Percentiles rank a stretch among this genome's conserved stretches.
phyloP scores from a whole-genome alignment of 208 protist genomes.

The Leptomonas seymouri region DNA sequence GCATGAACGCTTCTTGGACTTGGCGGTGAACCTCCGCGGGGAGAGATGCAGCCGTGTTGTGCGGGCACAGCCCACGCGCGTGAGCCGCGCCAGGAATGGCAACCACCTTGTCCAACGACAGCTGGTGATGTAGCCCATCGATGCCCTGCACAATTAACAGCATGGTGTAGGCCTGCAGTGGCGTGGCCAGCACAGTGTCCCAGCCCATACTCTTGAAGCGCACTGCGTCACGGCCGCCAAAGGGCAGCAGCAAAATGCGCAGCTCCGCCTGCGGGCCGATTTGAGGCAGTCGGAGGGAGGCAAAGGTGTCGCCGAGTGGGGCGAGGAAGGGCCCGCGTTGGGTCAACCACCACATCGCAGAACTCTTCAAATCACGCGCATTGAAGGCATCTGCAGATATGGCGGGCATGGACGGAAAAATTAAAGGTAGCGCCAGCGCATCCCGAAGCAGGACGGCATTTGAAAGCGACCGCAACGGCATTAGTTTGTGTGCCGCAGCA shows the following conservation, averaged over 20 bases:
- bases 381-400: slow-evolving; percentile 61
- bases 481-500: not conserved
- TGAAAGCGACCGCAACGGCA: not conserved
- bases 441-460: slow-evolving; percentile 42
- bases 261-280: slow-evolving; percentile 47
- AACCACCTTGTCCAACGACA: slow-evolving; percentile 10
- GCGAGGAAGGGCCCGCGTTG: slow-evolving; percentile 54
- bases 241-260: slow-evolving; percentile 59
- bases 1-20: slow-evolving; percentile 44
- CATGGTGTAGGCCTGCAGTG: slow-evolving; percentile 62
- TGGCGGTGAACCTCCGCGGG: slow-evolving; percentile 19
- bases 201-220: slow-evolving; percentile 61
- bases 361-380: slow-evolving; percentile 27
- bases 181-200: slow-evolving; percentile 64
- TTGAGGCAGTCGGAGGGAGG: slow-evolving; percentile 41
- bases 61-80: not conserved
- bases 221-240: slow-evolving; percentile 61
- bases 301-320: slow-evolving; percentile 59
- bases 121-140: slow-evolving; percentile 24
- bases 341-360: slow-evolving; percentile 44
- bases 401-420: slow-evolving; percentile 40
- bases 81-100: slow-evolving; percentile 2
- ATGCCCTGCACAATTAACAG: slow-evolving; percentile 59
- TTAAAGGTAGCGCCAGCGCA: slow-evolving; percentile 61
- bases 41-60: not conserved